Evolutionary conservation across 257 asterid genomes (phyloP), one percentile per base, ranked within the genome.

Genomic region (Rubia yunnanensis): DNA sequence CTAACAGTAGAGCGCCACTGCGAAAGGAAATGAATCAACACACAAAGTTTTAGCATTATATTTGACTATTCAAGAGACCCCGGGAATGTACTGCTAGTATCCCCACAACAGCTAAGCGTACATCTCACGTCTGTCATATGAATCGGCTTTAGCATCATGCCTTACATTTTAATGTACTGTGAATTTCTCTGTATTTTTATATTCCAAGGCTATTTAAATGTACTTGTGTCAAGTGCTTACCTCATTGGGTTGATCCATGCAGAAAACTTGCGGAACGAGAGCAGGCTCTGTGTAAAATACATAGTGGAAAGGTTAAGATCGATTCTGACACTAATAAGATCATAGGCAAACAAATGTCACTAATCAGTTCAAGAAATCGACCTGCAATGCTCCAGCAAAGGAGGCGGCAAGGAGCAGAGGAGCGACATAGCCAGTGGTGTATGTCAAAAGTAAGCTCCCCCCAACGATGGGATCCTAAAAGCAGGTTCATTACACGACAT

Each of bases 341-440:
- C 3, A 34, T 11, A 31, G 44, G 11, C 30, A 23, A 32, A 71
- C 6, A 6, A 13, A 17, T 24, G 31, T 17, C 30, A 34, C 26
- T 22, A 60, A 18, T 20, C 35, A 62, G 63, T 46, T 28, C 20
- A 58, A 31, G 49, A 60, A 44, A n/a, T 36, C 14, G 81, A 88
- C 98, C 98, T 86, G 98, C 79, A 92, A 70, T 78, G 94, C 97
- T 63, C 98, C 98, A 32, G 98, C 97, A 75, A 92, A 92, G 64
- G 98, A 89, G 74, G 98, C 98, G 41, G 97, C 98, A 71, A 92
- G 88, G 70, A 89, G 96, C 73, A 92, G 84, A 70, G 97, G 98
- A 70, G 97, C 85, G 64, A 92, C 94, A 44, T 92, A 92, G 66
- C 98, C 96, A 23, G 97, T 92, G 34, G 98, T 92, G 83, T 92